Base-by-base conservation (phyloP, 2,329 filamentous ascomycete genomes). In the Xylaria sp. region DNA sequence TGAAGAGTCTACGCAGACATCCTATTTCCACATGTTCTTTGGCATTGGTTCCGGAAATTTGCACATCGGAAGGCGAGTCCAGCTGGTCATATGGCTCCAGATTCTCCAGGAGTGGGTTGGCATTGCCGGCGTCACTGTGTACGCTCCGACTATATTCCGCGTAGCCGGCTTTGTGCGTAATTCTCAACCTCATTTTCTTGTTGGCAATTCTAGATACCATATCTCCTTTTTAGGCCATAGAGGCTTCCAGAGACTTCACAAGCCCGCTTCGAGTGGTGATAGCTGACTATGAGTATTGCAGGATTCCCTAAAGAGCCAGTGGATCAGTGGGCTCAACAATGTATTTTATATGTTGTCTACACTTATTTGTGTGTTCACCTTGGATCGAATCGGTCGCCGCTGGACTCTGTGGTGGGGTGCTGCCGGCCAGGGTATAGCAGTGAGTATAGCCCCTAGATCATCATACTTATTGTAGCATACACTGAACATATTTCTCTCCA, bases 361-460 rank as follows among this genome's bases (percentile, higher is more conserved):
- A 0, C 81, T 91, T 12, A 85, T 92, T 63, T 91, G 88, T 65
- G 90, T 91, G 59, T 92, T 91, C 72, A 92, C 90, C 0, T 80
- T 92, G 0, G 90, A 92, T 73, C 83, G 86, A 0, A 91, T 93
- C 62, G 90, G 90, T 6, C 85, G 90, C 12, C 84, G 90, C 15
- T 89, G 88, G 87, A 91, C 89, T 0, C 79, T 91, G 0, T 92
- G 90, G 75, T 91, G 89, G 89, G 90, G 90, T 0, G 84, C 89
- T 0, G 81, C 86, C 0, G 89, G 82, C 0, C 89, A 91, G 70
- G 89, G 86, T 0, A 86, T 91, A 30, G 84, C 86, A 65, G 67
- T 71, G 41, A 64, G 68, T 65, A 32, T 64, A 28, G 20, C 20
- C 12, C 50, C 30, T 13, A 4, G 4, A 32, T 39, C n/a, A 28